Conservation (phyloP, 108 stramenopile species). For the Skeletonema marinoi region DNA sequence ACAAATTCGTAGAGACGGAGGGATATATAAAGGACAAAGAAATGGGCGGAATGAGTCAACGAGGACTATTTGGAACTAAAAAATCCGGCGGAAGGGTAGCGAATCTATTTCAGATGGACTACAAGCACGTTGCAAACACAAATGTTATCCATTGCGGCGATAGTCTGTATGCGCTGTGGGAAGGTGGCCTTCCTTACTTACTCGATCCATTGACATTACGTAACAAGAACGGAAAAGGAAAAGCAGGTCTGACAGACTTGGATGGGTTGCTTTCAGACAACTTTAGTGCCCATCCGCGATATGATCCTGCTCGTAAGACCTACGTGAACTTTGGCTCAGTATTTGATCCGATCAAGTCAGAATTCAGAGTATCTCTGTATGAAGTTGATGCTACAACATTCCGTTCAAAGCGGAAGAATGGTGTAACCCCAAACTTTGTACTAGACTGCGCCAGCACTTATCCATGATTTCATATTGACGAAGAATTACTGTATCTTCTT, state of each 20-base stretch:
- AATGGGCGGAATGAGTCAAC: slow-evolving; percentile 26
- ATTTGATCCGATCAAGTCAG: slow-evolving; percentile 23
- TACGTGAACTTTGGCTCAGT: slow-evolving; percentile 32
- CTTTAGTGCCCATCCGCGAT: slow-evolving; percentile 49
- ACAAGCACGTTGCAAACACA: slow-evolving; percentile 61
- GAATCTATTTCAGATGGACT: slow-evolving; percentile 33
- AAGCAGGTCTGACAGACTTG: slow-evolving; percentile 21
- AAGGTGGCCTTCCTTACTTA: slow-evolving; percentile 49
- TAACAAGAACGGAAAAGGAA: slow-evolving; percentile 14
- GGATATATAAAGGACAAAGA: slow-evolving; percentile 40
- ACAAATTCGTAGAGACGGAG: slow-evolving; percentile 48
- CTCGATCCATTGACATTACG: slow-evolving; percentile 54
- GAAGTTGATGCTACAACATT: slow-evolving; percentile 26
- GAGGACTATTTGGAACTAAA: slow-evolving; percentile 57
- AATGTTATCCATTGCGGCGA: slow-evolving; percentile 33
- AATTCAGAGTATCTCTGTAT: slow-evolving; percentile 4
- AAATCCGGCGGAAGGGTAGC: slow-evolving; percentile 30
- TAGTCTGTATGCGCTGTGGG: slow-evolving; percentile 55
- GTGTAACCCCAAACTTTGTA: slow-evolving; percentile 1
- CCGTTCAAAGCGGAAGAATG: slow-evolving; percentile 5
- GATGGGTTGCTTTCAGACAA: slow-evolving; percentile 32
- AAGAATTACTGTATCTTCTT: slow-evolving; percentile 43
- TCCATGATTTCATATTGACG: slow-evolving; percentile 49
- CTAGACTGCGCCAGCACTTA: slow-evolving; percentile 24
- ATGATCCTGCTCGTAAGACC: slow-evolving; percentile 34